Percentiles rank a stretch among this genome's conserved stretches.
phyloP scores from a whole-genome alignment of 2,329 filamentous ascomycete species.

The Fusarium dlaminii region DNA sequence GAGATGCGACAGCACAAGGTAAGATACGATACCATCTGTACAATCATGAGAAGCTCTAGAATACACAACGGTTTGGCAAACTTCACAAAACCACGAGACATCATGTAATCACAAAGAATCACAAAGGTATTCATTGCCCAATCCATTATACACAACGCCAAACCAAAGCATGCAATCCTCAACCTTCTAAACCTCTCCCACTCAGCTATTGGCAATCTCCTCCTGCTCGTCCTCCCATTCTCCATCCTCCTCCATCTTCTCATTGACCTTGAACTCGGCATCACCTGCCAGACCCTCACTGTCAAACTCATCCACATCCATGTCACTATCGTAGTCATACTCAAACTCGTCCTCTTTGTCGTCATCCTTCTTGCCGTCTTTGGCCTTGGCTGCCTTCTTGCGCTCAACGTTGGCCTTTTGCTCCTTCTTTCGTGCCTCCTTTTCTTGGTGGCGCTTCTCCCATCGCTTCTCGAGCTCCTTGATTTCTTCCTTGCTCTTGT shows the following conservation, averaged over 20 bases:
- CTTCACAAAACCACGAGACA: not conserved
- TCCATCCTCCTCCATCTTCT: slow-evolving; percentile 58
- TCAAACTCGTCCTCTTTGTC: slow-evolving; percentile 55
- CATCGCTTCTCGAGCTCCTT: slow-evolving; percentile 83
- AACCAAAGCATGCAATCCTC: slow-evolving; percentile 28
- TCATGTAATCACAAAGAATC: slow-evolving; percentile 18
- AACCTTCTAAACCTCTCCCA: slow-evolving; percentile 2
- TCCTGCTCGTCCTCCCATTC: slow-evolving; percentile 64
- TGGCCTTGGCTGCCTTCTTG: slow-evolving; percentile 69
- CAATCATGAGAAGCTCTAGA: not conserved
- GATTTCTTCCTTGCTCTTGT: slow-evolving; percentile 82
- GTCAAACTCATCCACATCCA: slow-evolving; percentile 61
- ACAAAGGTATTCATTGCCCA: slow-evolving; percentile 39
- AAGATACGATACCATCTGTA: not conserved
- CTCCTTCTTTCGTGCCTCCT: slow-evolving; percentile 80
- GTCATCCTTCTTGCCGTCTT: slow-evolving; percentile 51
- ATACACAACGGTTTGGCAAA: not conserved
- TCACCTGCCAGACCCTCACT: slow-evolving; percentile 62
- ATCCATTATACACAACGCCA: slow-evolving; percentile 40
- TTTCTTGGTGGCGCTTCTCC: slow-evolving; percentile 80
- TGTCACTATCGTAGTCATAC: slow-evolving; percentile 55
- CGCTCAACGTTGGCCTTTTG: slow-evolving; percentile 92
- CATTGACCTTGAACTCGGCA: slow-evolving; percentile 60
- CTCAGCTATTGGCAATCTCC: slow-evolving; percentile 48
- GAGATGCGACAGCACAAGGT: not conserved